These are phyloP conservation scores for Scedosporium apiospermum DNA, from an alignment of 2,329 filamentous ascomycete species.

Conservation along the genomic window DNA sequence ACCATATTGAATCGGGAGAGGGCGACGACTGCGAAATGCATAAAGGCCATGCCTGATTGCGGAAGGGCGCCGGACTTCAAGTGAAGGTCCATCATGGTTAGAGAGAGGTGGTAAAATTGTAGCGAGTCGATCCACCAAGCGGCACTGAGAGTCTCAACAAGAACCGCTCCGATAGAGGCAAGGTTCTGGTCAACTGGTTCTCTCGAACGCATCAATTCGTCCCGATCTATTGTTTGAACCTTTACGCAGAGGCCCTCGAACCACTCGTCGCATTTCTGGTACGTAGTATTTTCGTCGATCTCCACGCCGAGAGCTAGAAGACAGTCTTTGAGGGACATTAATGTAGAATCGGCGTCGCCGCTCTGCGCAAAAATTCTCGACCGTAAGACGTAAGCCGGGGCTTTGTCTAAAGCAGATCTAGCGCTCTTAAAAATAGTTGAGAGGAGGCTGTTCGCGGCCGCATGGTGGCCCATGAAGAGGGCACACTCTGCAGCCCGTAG, in stretches of 20 bases:
- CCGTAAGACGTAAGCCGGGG: conserved; percentile 73
- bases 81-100: conserved; percentile 59
- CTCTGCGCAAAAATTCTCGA: conserved; percentile 68
- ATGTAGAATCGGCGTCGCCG: conserved; percentile 61
- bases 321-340: conserved; percentile 61
- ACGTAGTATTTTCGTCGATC: conserved; percentile 56
- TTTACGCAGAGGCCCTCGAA: conserved; percentile 56
- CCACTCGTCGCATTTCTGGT: conserved; percentile 66
- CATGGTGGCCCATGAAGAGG: conserved; percentile 65
- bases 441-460: conserved; percentile 59
- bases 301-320: conserved; percentile 59
- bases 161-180: conserved; percentile 56
- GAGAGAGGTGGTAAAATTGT: conserved; percentile 61
- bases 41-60: conserved; percentile 58
- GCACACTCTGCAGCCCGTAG: conserved; percentile 75
- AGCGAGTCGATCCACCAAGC: conserved; percentile 66
- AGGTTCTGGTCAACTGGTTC: conserved; percentile 41
- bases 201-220: conserved; percentile 32
- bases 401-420: conserved; percentile 66
- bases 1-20: conserved; percentile 63
- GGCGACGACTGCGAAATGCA: conserved; percentile 59
- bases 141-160: conserved; percentile 59
- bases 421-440: conserved; percentile 61
- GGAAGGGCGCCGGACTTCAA: conserved; percentile 55
- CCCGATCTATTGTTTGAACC: conserved; percentile 47